Conservation (phyloP, 2,329 filamentous ascomycete species). For the Pyrenophora teres region DNA sequence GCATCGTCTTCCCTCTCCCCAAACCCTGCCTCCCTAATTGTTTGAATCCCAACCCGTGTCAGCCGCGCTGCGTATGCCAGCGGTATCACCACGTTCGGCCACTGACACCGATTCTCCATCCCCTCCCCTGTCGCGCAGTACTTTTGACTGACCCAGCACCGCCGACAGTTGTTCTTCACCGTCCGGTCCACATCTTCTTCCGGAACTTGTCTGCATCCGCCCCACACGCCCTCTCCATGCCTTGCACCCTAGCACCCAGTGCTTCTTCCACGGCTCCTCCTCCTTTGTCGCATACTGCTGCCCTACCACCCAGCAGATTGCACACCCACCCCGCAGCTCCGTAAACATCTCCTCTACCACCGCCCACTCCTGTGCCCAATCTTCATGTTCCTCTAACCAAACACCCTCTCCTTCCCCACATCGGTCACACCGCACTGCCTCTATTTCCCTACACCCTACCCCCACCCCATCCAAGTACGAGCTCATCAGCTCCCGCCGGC, state of each 20-base stretch:
- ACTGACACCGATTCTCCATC: too few species aligned
- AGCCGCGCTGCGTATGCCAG: too few species aligned
- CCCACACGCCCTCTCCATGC: neutral
- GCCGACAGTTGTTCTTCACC: neutral
- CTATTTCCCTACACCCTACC: too few species aligned
- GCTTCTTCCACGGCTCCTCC: neutral
- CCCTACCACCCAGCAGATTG: neutral
- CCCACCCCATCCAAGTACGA: too few species aligned
- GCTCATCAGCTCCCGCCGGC: neutral
- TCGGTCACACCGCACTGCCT: neutral
- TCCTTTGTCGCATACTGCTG: neutral
- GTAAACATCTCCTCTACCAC: too few species aligned
- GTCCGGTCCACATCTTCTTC: neutral
- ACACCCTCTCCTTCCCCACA: neutral
- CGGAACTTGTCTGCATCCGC: neutral
- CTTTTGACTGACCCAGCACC: neutral
- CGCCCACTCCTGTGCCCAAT: neutral
- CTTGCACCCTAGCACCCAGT: neutral
- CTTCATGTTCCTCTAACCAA: neutral
- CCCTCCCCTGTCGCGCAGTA: too few species aligned
- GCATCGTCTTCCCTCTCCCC: too few species aligned
- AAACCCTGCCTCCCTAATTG: too few species aligned
- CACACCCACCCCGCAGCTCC: neutral
- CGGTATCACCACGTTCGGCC: too few species aligned
- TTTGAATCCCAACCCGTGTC: too few species aligned